Conservation (phyloP, 2,329 filamentous ascomycete genomes). For the Ophiostoma fasciatum region DNA sequence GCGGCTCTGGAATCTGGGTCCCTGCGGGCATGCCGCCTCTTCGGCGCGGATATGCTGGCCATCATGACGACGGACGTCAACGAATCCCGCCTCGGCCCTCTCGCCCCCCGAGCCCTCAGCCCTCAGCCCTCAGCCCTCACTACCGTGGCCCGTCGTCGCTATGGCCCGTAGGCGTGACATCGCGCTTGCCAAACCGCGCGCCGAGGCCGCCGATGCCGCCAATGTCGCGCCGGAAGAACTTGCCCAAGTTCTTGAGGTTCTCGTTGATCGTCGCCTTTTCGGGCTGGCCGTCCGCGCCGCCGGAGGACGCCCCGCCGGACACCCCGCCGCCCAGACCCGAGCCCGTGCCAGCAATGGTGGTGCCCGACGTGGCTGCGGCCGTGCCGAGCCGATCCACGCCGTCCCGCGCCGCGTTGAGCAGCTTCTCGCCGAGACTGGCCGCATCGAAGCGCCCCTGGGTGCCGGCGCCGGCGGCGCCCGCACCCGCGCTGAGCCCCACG, state of each 20-base stretch:
- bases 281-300: slow-evolving; percentile 17
- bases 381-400: slow-evolving; percentile 66
- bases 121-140: too few species aligned
- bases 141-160: slow-evolving; percentile 4
- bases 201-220: slow-evolving; percentile 64
- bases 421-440: slow-evolving; percentile 56
- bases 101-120: too few species aligned
- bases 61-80: too few species aligned
- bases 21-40: too few species aligned
- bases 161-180: slow-evolving; percentile 22
- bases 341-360: too few species aligned
- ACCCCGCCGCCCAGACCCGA: slow-evolving; percentile 17
- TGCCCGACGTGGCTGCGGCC: slow-evolving; percentile 20
- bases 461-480: neutral
- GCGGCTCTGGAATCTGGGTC: too few species aligned
- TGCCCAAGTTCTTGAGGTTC: slow-evolving; percentile 88
- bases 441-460: slow-evolving; percentile 8
- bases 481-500: slow-evolving; percentile 20
- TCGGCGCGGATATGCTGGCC: too few species aligned
- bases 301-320: neutral
- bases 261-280: slow-evolving; percentile 69
- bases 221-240: slow-evolving; percentile 85
- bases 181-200: slow-evolving; percentile 53
- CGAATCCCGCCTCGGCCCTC: too few species aligned
- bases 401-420: slow-evolving; percentile 78